These are phyloP conservation scores for Sugiyamaella pinicola DNA, from an alignment of 1,139 yeast genomes.

Conservation along the genomic window DNA sequence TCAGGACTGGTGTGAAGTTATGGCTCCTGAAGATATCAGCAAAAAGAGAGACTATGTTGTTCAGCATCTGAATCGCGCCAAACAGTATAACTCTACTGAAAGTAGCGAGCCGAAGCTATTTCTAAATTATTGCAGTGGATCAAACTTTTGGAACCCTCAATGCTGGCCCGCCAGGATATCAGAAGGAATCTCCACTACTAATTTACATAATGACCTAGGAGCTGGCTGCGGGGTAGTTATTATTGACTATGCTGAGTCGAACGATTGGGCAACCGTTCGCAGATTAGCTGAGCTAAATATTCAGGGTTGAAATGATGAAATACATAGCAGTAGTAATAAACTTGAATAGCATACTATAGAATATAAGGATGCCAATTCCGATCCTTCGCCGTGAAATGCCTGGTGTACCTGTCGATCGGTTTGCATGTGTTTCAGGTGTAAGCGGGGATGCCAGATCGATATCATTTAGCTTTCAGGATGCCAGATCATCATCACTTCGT, in stretches of 20 bases:
- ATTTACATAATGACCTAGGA: constrained; percentile 35
- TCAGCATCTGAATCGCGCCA: constrained; percentile 58
- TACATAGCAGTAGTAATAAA: too few relatives aligned
- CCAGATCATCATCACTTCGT: too few relatives aligned
- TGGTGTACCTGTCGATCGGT: too few relatives aligned
- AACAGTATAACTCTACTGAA: constrained; percentile 52
- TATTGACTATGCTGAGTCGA: constrained; percentile 66
- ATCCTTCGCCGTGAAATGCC: too few relatives aligned
- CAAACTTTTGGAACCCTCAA: constrained; percentile 67
- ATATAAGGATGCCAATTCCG: too few relatives aligned
- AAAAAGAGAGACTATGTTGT: constrained; percentile 62
- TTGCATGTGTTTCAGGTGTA: too few relatives aligned
- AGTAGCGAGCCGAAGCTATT: constrained; percentile 50
- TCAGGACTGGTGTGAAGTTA: constrained; percentile 76
- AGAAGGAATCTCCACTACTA: constrained; percentile 49
- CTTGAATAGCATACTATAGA: too few relatives aligned
- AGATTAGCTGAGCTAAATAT: constrained; percentile 11
- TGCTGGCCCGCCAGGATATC: constrained; percentile 79
- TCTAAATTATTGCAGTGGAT: constrained; percentile 73
- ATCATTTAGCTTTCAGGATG: too few relatives aligned
- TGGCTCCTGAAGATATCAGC: constrained; percentile 55
- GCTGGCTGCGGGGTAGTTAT: constrained; percentile 59
- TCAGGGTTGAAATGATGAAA: not conserved
- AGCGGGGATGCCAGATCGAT: too few relatives aligned
- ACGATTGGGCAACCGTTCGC: constrained; percentile 57